Base-by-base conservation (phyloP, 345 rosid genomes). In the Hevea brasiliensis region DNA sequence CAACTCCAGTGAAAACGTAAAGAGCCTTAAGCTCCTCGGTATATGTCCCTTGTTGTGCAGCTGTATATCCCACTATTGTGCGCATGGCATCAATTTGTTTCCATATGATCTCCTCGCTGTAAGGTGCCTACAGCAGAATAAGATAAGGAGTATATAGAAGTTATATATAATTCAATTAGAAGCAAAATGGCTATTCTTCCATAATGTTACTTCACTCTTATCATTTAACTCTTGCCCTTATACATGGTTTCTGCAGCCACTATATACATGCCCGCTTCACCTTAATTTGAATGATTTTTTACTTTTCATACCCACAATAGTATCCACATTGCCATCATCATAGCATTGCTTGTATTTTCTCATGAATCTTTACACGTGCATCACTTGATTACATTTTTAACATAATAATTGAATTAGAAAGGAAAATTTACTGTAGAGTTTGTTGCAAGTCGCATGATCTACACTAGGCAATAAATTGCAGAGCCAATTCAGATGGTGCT, bases 11-110 rank as follows among this genome's bases (percentile, higher is more conserved):
- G 76, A 92, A 89, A 57, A 87, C 29, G 74, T 90, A 92, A 29
- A 94, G 89, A 7, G 90, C 88, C 79, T 82, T 88, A 48, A 92
- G 50, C 74, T 94, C 98, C 74, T 87, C 92, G 0, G 74, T 42
- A 73, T 80, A 89, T 0, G 87, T 80, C 6, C 75, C 78, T 40
- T 75, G 76, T 3, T 68, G 77, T 10, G 83, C 74, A 21, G 76
- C 86, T 65, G 76, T 80, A 62, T 88, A 90, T 45, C 98, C 98
- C 3, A 89, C 84, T 59, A 88, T 87, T 61, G 40, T 68, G 35
- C 87, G 71, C 82, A 89, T 44, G 29, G 88, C 86, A 37, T 82
- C 75, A 1, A 94, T 83, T 75, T 87, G 85, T 40, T 83, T 80
- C 94, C 94, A 86, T 63, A 89, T 79, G 69, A 83, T 83, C 70